Percentiles rank a stretch among this genome's conserved stretches.
These are phyloP conservation scores for Fusarium citri DNA, from an alignment of 2,329 filamentous ascomycete species.

Conservation along the genomic window DNA sequence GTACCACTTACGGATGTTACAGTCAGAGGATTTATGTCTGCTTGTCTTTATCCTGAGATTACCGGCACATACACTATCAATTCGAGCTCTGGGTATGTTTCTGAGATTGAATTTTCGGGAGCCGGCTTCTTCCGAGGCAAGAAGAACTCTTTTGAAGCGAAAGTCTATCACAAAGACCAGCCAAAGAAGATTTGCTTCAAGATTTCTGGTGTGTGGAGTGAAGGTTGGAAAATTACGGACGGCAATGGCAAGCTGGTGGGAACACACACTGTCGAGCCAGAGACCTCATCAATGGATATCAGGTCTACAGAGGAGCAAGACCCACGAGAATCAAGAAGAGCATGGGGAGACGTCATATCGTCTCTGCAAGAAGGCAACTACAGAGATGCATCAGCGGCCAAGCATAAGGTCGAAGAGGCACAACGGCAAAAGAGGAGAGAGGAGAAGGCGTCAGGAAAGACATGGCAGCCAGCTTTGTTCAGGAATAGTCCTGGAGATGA, in stretches of 20 bases:
- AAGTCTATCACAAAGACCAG: conserved; percentile 55
- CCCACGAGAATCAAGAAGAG: conserved; percentile 80
- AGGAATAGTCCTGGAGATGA: background rate
- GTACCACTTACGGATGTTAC: conserved; percentile 62
- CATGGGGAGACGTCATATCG: conserved; percentile 81
- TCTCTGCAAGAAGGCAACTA: conserved; percentile 81
- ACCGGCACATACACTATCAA: conserved; percentile 59
- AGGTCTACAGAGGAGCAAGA: conserved; percentile 73
- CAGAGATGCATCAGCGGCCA: conserved; percentile 76
- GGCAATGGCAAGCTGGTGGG: conserved; percentile 51
- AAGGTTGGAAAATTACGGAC: conserved; percentile 44
- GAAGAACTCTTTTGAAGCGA: conserved; percentile 59
- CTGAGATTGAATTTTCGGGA: conserved; percentile 61
- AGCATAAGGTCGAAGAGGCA: conserved; percentile 83
- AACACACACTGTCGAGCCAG: conserved; percentile 51
- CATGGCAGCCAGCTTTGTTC: conserved; percentile 39
- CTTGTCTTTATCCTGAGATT: conserved; percentile 62
- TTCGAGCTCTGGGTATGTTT: conserved; percentile 58
- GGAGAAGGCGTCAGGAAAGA: conserved; percentile 64
- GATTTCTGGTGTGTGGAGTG: conserved; percentile 37
- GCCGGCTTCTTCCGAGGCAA: conserved; percentile 54
- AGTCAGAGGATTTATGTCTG: conserved; percentile 60
- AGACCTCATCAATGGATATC: conserved; percentile 42
- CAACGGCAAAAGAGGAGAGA: conserved; percentile 79
- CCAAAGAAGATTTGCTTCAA: conserved; percentile 30